Evolutionary conservation across 306 rosid genomes (phyloP).

Genomic region (Lablab purpureus): DNA sequence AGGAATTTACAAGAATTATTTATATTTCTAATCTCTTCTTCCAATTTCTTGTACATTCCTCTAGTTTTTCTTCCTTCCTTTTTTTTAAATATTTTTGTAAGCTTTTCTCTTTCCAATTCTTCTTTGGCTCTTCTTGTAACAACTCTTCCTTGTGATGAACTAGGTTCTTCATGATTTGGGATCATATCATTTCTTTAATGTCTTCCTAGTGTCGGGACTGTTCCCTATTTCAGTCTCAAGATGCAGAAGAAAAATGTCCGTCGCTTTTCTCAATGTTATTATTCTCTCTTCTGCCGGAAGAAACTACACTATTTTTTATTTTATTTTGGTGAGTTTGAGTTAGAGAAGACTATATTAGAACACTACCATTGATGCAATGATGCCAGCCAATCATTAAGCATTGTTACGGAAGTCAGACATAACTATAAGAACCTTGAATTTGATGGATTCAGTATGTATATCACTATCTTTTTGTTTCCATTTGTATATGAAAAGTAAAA

Average conservation of each 20-base stretch:
- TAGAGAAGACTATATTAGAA: neutral
- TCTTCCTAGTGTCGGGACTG: neutral
- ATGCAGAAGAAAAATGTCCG: neutral
- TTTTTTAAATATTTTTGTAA: no score
- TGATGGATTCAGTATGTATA: neutral
- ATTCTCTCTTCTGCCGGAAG: neutral
- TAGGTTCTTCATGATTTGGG: no score
- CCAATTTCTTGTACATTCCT: no score
- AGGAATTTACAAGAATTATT: no score
- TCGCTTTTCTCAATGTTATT: neutral
- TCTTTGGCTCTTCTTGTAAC: no score
- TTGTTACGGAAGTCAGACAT: neutral
- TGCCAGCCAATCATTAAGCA: constrained; percentile 14
- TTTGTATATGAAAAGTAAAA: neutral
- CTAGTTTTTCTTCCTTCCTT: no score
- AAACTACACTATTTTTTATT: neutral
- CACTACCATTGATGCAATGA: neutral
- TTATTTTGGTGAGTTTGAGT: neutral
- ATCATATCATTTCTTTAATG: no score
- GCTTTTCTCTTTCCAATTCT: no score
- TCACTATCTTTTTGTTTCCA: neutral
- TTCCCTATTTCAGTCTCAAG: neutral
- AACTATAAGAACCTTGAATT: neutral
- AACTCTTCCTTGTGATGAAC: no score
- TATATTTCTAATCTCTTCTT: no score